Evolutionary conservation across 179 eudicot genomes (phyloP), one percentile per base, ranked within the genome.

Genomic region (Beta corolliflora): DNA sequence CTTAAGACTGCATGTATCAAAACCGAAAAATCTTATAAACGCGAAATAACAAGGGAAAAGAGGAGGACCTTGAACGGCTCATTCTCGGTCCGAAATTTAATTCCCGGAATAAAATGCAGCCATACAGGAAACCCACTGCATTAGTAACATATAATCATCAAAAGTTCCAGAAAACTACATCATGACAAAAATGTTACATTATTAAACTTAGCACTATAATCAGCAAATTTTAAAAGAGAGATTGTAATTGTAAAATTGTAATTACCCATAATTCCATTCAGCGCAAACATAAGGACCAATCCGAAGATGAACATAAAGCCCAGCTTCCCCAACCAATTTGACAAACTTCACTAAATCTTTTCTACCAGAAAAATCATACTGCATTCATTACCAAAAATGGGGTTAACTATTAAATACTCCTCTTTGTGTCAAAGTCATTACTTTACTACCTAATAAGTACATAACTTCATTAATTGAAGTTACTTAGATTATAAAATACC

Each of bases 261-360:
- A 23, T 68, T 82, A 97, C 99, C 99, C 99, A 64, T 97, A 97
- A 80, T 94, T 97, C 99, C 99, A 97, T 85, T 97, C 99, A 61
- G 99, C 99, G 72, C 99, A 97, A 12, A 87, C 98, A 69, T 97
- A 97, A 56, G 99, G 99, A 58, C 99, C 99, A 52, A 97, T 97
- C 69, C 99, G 89, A 1, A 97, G 89, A 85, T 93, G 94, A 80
- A 87, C 95, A 82, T 88, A 93, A 48, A 97, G 84, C 68, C 97
- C 98, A 82, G 98, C 97, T 54, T 93, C 93, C 50, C 77, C 92
- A 13, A 93, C 91, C 86, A 91, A 72, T 81, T 94, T 91, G 73
- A 97, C 86, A 68, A 97, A 97, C 78, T 94, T 91, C 71, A 97
- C 97, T 89, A 97, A 83, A 88, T 97, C 98, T 60, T 92, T 94